Evolutionary conservation across 139 green algal genomes (phyloP).

Genomic region (Chlamydomonas sp.): DNA sequence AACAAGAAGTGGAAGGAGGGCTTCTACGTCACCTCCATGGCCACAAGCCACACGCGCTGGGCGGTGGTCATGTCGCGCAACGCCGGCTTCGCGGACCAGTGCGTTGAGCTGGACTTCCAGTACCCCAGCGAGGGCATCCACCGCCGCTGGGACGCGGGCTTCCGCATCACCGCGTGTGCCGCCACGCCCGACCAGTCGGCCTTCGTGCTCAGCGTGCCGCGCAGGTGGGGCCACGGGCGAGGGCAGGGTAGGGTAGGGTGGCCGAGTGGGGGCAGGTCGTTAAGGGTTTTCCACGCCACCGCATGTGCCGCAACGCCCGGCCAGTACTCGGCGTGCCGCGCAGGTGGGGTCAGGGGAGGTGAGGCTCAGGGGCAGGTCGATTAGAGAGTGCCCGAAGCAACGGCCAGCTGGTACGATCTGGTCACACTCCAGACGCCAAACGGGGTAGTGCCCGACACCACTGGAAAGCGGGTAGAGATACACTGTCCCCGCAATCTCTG

Average conservation of each 20-base stretch:
- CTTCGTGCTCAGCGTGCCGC: conserved; percentile 86
- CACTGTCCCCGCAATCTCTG: too few relatives aligned
- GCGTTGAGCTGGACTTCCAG: conserved; percentile 99
- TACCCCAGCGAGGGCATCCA: conserved; percentile 93
- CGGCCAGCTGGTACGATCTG: too few relatives aligned
- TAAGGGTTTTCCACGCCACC: conserved; percentile 78
- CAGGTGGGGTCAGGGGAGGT: neutral
- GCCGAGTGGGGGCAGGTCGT: too few relatives aligned
- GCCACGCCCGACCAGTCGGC: conserved; percentile 94
- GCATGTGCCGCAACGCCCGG: conserved; percentile 93
- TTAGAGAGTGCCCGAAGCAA: too few relatives aligned
- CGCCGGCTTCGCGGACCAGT: conserved; percentile 96
- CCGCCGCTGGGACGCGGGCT: conserved; percentile 65
- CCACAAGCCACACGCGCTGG: conserved; percentile 93
- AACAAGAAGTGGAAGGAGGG: conserved; percentile 99
- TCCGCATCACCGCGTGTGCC: conserved; percentile 96
- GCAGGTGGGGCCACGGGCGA: conserved; percentile 7
- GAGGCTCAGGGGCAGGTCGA: too few relatives aligned
- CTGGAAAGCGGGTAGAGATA: too few relatives aligned
- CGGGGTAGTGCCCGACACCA: too few relatives aligned
- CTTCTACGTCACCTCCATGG: conserved; percentile 99
- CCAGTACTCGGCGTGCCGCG: conserved; percentile 86
- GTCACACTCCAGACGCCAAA: too few relatives aligned
- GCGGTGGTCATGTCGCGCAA: conserved; percentile 99
- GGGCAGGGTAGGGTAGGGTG: too few relatives aligned